Conservation (phyloP, 495 filamentous ascomycete species). For the Daldinia vernicosa region DNA sequence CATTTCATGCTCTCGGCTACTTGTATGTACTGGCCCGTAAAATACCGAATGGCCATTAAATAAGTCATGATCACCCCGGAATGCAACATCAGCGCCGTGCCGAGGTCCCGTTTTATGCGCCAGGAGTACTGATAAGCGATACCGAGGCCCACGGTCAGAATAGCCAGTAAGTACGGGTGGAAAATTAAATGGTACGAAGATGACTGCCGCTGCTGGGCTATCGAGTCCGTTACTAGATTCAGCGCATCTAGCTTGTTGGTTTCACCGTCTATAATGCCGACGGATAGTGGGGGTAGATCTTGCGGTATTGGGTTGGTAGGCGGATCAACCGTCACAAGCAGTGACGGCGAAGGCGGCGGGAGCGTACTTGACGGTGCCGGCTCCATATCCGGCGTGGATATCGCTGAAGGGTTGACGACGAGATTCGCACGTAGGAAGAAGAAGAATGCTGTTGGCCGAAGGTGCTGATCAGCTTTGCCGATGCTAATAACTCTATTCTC, state of each 20-base stretch:
- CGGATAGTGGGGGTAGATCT: slow-evolving; percentile 54
- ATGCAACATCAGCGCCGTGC: slow-evolving; percentile 47
- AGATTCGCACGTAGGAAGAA: slow-evolving; percentile 65
- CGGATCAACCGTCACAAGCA: slow-evolving; percentile 39
- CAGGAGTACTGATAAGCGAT: slow-evolving; percentile 50
- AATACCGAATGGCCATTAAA: slow-evolving; percentile 52
- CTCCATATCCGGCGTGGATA: slow-evolving; percentile 56
- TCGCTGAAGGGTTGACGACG: slow-evolving; percentile 57
- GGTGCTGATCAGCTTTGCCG: slow-evolving; percentile 31
- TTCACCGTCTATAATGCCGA: slow-evolving; percentile 47
- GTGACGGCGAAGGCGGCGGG: slow-evolving; percentile 45
- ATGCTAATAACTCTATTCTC: slow-evolving; percentile 15
- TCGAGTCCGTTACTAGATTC: slow-evolving; percentile 55
- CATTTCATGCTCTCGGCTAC: slow-evolving; percentile 51
- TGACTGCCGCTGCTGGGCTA: slow-evolving; percentile 58
- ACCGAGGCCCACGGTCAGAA: slow-evolving; percentile 41
- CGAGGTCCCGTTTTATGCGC: slow-evolving; percentile 44
- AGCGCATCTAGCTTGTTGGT: slow-evolving; percentile 55
- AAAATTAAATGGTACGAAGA: slow-evolving; percentile 49
- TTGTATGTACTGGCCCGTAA: slow-evolving; percentile 52
- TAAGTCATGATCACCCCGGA: slow-evolving; percentile 53
- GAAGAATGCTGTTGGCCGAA: slow-evolving; percentile 59
- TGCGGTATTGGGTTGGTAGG: slow-evolving; percentile 38
- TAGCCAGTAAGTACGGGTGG: slow-evolving; percentile 53
- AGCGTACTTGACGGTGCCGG: slow-evolving; percentile 46